These are phyloP conservation scores for Scedosporium apiospermum DNA, from an alignment of 2,329 filamentous ascomycete species.

Conservation along the genomic window DNA sequence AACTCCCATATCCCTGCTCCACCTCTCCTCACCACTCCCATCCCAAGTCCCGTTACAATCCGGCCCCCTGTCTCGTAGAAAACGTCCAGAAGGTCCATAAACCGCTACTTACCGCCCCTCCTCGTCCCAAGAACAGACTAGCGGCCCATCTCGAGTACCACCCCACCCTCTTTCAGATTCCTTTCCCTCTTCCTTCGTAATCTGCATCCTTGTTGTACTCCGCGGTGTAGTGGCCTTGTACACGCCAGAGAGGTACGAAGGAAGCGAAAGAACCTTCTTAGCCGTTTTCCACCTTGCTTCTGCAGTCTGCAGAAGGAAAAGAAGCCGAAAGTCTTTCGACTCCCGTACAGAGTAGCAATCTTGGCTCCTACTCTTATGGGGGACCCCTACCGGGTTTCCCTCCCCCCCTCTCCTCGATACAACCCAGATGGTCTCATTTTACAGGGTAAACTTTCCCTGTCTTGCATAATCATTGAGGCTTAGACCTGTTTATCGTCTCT, in stretches of 20 bases:
- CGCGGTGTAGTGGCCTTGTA: no score
- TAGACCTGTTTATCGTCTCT: neutral
- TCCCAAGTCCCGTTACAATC: neutral
- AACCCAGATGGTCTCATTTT: neutral
- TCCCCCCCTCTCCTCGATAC: neutral
- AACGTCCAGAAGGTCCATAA: neutral
- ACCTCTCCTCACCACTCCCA: neutral
- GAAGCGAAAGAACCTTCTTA: no score
- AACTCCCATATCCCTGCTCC: no score
- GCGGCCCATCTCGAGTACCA: neutral
- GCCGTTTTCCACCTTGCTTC: no score
- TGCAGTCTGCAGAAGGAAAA: neutral
- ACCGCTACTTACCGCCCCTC: neutral
- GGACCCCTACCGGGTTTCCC: neutral
- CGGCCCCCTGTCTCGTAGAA: neutral
- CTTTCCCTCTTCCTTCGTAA: no score
- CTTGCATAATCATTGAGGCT: neutral
- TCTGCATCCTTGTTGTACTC: no score
- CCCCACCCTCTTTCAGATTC: no score
- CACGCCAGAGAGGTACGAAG: no score
- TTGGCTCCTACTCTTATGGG: neutral
- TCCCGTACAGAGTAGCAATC: neutral
- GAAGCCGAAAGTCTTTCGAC: neutral
- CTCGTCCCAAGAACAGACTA: neutral
- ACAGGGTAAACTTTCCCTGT: neutral